phyloP scores from a whole-genome alignment of 208 protist species.

The Leishmania guyanensis region DNA sequence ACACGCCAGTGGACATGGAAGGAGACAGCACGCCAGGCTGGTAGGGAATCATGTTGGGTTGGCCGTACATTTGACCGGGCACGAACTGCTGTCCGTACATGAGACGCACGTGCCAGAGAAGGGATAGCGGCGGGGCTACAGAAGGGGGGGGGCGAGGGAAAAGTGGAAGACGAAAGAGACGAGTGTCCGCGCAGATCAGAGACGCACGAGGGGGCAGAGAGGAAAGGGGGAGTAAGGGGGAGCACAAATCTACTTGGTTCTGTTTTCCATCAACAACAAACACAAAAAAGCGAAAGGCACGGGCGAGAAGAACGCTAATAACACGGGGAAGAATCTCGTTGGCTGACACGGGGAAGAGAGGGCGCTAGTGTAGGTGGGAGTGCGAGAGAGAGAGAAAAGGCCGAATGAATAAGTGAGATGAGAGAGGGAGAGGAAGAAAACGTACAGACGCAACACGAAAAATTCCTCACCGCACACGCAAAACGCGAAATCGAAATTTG shows the following conservation, averaged over 20 bases:
- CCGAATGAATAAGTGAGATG: conserved; percentile 1
- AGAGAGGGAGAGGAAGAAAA: not conserved
- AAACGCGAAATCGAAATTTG: conserved; percentile 12
- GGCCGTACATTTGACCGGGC: conserved; percentile 67
- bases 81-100: conserved; percentile 85
- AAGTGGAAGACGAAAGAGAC: not conserved
- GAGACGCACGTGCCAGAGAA: not conserved
- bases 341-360: not conserved
- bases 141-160: not conserved
- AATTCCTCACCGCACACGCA: conserved; percentile 10
- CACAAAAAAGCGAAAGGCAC: conserved; percentile 1
- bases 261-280: conserved; percentile 3
- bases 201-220: not conserved
- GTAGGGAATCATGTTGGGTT: conserved; percentile 78
- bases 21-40: conserved; percentile 33
- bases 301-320: not conserved
- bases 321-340: not conserved
- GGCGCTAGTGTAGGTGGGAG: not conserved
- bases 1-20: conserved; percentile 36
- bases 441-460: not conserved
- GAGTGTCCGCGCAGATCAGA: not conserved
- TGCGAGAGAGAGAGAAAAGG: conserved; percentile 9
- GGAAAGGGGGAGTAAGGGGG: not conserved
- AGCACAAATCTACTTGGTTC: not conserved
- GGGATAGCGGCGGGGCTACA: not conserved